Conservation (phyloP, 2,329 filamentous ascomycete genomes). For the Alternaria sp. region DNA sequence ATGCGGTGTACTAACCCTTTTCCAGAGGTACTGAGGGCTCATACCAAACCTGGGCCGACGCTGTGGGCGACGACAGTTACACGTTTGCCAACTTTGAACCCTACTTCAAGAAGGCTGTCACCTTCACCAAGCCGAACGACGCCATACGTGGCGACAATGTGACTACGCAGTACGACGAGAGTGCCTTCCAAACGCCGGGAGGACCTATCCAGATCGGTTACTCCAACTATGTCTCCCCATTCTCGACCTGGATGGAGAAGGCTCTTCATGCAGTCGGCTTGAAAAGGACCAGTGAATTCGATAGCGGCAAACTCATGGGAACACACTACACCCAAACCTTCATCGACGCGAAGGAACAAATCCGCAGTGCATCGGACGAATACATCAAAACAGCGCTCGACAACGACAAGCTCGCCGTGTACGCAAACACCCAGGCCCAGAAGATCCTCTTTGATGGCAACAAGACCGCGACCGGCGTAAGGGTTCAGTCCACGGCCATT, state of each 20-base stretch:
- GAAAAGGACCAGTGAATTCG: slow-evolving; percentile 12
- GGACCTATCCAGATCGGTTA: slow-evolving; percentile 24
- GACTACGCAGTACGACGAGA: slow-evolving; percentile 10
- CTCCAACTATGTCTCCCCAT: slow-evolving; percentile 25
- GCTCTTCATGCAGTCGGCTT: slow-evolving; percentile 23
- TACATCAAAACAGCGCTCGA: slow-evolving; percentile 6
- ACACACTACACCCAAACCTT: slow-evolving; percentile 25
- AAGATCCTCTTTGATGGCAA: slow-evolving; percentile 44
- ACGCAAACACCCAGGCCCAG: slow-evolving; percentile 40
- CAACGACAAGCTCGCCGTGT: slow-evolving; percentile 24
- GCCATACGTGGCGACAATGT: slow-evolving; percentile 10
- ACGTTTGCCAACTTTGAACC: background rate
- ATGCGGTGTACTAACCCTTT: background rate
- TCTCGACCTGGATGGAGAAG: slow-evolving; percentile 19
- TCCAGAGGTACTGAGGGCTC: background rate
- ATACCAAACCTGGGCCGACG: background rate
- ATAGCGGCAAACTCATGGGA: slow-evolving; percentile 22
- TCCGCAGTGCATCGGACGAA: slow-evolving; percentile 11
- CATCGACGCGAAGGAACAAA: slow-evolving; percentile 25
- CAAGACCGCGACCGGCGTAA: slow-evolving; percentile 24
- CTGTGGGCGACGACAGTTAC: background rate
- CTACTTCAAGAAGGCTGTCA: slow-evolving; percentile 31
- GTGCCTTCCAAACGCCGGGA: slow-evolving; percentile 1
- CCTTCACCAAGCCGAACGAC: slow-evolving; percentile 31
- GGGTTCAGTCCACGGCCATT: slow-evolving; percentile 51